Base-by-base conservation (phyloP, 768 basidiomycete genomes). In the Tephrocybe sp. region DNA sequence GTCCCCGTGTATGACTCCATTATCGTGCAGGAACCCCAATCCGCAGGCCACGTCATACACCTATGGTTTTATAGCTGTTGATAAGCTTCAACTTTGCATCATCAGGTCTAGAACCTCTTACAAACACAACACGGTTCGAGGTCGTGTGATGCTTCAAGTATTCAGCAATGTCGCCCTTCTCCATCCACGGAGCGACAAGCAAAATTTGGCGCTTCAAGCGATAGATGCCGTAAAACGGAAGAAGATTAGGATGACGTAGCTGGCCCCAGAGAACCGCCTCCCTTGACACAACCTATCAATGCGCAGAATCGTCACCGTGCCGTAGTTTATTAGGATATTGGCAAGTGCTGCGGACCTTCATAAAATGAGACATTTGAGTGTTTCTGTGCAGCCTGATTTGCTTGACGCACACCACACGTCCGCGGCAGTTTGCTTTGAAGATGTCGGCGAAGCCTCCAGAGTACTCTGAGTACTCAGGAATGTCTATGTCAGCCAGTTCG, bases 181-280 rank as follows among this genome's bases (percentile, higher is more conserved):
- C n/a, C n/a, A n/a, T n/a, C n/a, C n/a, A 47, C 18, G 51, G 51
- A 16, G 32, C 22, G 15, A 52, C 25, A 16, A 52, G 36, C 7
- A 37, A 28, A 18, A 47, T 19, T 21, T 19, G 37, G n/a, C 22
- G n/a, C 12, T 30, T 38, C 13, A 32, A 41, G 4, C 26, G 32
- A 22, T 34, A 47, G 9, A 47, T 18, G 12, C 51, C 51, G 25
- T 52, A 47, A 21, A 52, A 50, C 3, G 49, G 49, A n/a, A 50
- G 25, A 16, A 50, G 13, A 16, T 50, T 50, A 15, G 49, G 49
- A 24, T 50, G 49, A 18, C 41, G 49, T 36, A 50, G 13, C 19
- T 50, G 49, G 1, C 49, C 41, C 49, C 49, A 50, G 6, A 43
- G 45, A 4, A 52, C 42, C 21, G 39, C 21, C 25, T 52, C 51